A percentile compares a stretch with the other conserved stretches of the same genome.
Evolutionary conservation across 2,329 filamentous ascomycete species (phyloP).

Genomic region (Colletotrichum sojae): DNA sequence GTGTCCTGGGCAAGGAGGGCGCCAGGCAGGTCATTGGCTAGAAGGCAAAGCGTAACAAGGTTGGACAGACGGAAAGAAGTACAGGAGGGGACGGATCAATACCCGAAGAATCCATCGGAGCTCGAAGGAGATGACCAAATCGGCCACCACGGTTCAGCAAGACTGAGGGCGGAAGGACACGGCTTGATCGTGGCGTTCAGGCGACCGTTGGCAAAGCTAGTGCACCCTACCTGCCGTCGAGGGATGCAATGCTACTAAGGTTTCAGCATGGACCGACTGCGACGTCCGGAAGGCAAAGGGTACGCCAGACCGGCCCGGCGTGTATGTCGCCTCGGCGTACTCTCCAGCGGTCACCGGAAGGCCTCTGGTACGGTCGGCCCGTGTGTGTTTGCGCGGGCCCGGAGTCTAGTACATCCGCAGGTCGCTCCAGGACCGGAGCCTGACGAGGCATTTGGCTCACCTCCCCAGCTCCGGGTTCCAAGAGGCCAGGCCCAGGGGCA

Average conservation of each 20-base stretch:
- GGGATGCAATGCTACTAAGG: constrained; percentile 1
- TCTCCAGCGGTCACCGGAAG: constrained; percentile 1
- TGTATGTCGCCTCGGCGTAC: background rate
- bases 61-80: constrained; percentile 30
- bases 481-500: constrained; percentile 3
- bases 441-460: background rate
- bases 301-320: constrained; percentile 5
- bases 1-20: constrained; percentile 94
- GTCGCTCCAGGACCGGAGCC: background rate
- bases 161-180: constrained; percentile 5
- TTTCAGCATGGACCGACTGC: constrained; percentile 3
- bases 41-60: constrained; percentile 15
- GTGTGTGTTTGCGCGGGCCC: background rate
- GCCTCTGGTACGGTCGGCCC: background rate
- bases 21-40: constrained; percentile 85
- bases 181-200: constrained; percentile 22
- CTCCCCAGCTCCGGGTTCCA: constrained; percentile 10
- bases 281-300: constrained; percentile 2
- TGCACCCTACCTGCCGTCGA: background rate
- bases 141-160: constrained; percentile 2
- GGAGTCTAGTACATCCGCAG: background rate
- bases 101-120: constrained; percentile 28
- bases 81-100: constrained; percentile 30
- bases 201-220: constrained; percentile 6
- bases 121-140: constrained; percentile 3